These are phyloP conservation scores for Pseudocercospora pini-densiflorae DNA, from an alignment of 2,329 filamentous ascomycete genomes.

Conservation along the genomic window DNA sequence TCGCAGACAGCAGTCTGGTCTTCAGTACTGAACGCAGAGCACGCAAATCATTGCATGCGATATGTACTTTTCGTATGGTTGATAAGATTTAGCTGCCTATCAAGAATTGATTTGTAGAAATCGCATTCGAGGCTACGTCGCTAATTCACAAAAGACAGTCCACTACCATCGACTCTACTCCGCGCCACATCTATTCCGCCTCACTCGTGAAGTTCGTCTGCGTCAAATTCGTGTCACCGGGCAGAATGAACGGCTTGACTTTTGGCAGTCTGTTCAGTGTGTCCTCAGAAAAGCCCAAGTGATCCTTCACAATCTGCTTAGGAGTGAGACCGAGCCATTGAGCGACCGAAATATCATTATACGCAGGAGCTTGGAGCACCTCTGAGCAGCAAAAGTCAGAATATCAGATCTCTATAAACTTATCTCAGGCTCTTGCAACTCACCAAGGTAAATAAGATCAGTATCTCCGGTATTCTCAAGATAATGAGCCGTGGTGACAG, in stretches of 20 bases:
- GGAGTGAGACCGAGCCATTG: constrained; percentile 62
- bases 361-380: constrained; percentile 58
- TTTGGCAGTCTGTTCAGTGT: constrained; percentile 42
- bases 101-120: too few relatives aligned
- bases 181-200: constrained; percentile 13
- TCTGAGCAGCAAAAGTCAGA: constrained; percentile 40
- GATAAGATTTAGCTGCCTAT: too few relatives aligned
- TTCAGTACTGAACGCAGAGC: too few relatives aligned
- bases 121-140: background rate
- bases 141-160: background rate
- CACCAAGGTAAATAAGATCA: constrained; percentile 59
- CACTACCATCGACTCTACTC: background rate
- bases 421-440: background rate
- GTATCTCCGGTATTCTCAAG: constrained; percentile 65
- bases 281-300: constrained; percentile 38
- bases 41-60: too few relatives aligned
- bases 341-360: constrained; percentile 60
- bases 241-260: constrained; percentile 46
- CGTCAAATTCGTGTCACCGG: constrained; percentile 43
- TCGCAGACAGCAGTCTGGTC: too few relatives aligned
- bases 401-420: background rate
- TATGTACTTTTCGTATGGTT: too few relatives aligned
- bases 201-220: constrained; percentile 44
- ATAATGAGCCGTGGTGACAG: constrained; percentile 61
- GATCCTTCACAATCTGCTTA: constrained; percentile 45